Evolutionary conservation across 805 yeast species (phyloP), one percentile per base, ranked within the genome.

Genomic region (Huiozyma naganishii): DNA sequence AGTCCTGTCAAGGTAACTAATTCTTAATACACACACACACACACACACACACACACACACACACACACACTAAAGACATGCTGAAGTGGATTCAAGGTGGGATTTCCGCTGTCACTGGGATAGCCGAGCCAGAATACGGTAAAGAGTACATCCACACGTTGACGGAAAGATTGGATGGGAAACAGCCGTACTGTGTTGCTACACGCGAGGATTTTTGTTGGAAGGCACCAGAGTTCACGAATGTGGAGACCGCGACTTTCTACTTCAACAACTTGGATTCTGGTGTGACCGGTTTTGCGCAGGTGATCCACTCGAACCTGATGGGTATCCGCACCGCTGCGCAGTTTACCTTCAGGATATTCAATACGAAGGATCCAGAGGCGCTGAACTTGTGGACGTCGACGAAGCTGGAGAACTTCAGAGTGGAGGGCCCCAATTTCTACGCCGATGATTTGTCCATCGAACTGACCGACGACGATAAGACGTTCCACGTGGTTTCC

Each of bases 61-160:
- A 8, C 3, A 32, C 23, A 12, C 32, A 27, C 11, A 13, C 5
- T 17, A 32, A 17, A 11, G 48, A 39, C 35, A 81, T 82, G 89
- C 67, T 82, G 42, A 81, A 79, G 75, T 83, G 88, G 88, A 83
- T 83, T 47, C 89, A 83, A 69, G 81, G 87, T 49, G 76, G 88
- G 52, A 71, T 84, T 43, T 85, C 97, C n/a, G 92, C 94, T 6
- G 92, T 88, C 39, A 90, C 97, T 6, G 98, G 98, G 44, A 77
- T 95, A 9, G 96, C 95, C 2, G 98, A 92, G 64, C 98, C 98
- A 27, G 95, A 83, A 59, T 92, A 92, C 57, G 98, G 98, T 42
- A 74, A 82, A 36, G 95, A 83, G 41, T 94, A 95, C 36, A 85
- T 92, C 52, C 90, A 83, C 57, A 76, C 97, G n/a, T 78, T 89